phyloP scores from a whole-genome alignment of 768 basidiomycete genomes.

The Kwoniella dendrophila region DNA sequence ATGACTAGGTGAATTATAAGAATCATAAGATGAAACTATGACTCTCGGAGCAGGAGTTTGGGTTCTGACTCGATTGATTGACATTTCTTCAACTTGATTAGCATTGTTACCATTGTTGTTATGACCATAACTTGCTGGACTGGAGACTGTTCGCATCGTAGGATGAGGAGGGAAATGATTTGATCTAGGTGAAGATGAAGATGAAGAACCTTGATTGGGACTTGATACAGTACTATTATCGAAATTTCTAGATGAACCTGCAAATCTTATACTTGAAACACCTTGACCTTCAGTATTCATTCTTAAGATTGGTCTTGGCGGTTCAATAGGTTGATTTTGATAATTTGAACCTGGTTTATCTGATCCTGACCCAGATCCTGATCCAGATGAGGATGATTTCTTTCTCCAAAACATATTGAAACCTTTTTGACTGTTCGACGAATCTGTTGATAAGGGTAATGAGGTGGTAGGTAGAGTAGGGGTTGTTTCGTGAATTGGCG shows the following conservation, averaged over 20 bases:
- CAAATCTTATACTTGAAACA: constrained; percentile 19
- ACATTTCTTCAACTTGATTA: neutral
- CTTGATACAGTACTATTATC: no score
- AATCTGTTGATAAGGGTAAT: neutral
- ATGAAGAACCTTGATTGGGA: neutral
- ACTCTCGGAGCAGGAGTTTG: constrained; percentile 21
- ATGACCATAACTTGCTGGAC: neutral
- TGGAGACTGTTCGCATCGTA: neutral
- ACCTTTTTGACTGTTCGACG: constrained; percentile 4
- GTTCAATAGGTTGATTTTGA: constrained; percentile 3
- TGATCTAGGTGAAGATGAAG: constrained; percentile 9
- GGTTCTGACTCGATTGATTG: constrained; percentile 8
- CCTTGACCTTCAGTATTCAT: constrained; percentile 28
- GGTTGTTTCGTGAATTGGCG: neutral
- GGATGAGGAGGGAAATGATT: constrained; percentile 8
- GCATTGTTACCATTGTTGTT: neutral
- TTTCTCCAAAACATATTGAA: constrained; percentile 35
- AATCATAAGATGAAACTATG: constrained; percentile 22
- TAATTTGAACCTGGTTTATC: neutral
- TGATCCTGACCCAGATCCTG: neutral
- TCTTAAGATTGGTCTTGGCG: constrained; percentile 22
- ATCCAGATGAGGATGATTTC: constrained; percentile 25
- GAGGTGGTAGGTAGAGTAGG: neutral
- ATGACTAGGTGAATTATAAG: constrained; percentile 5
- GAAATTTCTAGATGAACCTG: neutral